Evolutionary conservation across 164 flowering plant genomes (phyloP), one percentile per base, ranked within the genome.

Genomic region (Tinospora cordifolia): DNA sequence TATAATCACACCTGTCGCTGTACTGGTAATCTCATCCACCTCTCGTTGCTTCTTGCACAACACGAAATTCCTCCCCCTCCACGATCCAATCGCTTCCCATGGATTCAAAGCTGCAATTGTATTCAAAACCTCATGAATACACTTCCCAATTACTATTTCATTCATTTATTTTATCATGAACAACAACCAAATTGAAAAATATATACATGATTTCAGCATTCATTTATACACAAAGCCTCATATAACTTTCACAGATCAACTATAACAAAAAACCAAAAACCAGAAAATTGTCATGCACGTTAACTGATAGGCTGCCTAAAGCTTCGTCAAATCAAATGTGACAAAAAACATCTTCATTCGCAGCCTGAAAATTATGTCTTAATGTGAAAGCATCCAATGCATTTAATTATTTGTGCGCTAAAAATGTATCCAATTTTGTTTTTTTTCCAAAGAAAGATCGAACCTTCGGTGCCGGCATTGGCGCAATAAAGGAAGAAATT

Each of bases 401-500:
- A 30, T 30, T 30, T 30, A 30, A 30, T 30, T 2, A 30, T 1
- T 30, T 30, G 36, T 30, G 36, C 2, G 36, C 36, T 30, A 30
- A 30, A 30, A n/a, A n/a, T n/a, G n/a, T 30, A 30, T 30, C 36
- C 36, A 30, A n/a, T n/a, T n/a, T n/a, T n/a, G 21, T 62, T 65
- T 40, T 65, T 39, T 21, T 8, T 2, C 4, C n/a, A 60, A 7
- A 62, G 14, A 46, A 41, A 3, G 1, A 22, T n/a, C 3, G 6
- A 74, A 81, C 87, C 84, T 24, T 83, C 80, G 9, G 76, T 74
- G 41, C 73, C 81, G 6, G 81, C 72, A 68, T 73, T 71, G 15
- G 84, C 69, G 44, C 74, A 73, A 71, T 86, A 86, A 49, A 88
- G 87, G 62, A 84, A 72, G 70, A 87, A 86, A 63, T 84, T 69